Conservation (phyloP, 2,329 filamentous ascomycete species). For the Monosporascus sp. region DNA sequence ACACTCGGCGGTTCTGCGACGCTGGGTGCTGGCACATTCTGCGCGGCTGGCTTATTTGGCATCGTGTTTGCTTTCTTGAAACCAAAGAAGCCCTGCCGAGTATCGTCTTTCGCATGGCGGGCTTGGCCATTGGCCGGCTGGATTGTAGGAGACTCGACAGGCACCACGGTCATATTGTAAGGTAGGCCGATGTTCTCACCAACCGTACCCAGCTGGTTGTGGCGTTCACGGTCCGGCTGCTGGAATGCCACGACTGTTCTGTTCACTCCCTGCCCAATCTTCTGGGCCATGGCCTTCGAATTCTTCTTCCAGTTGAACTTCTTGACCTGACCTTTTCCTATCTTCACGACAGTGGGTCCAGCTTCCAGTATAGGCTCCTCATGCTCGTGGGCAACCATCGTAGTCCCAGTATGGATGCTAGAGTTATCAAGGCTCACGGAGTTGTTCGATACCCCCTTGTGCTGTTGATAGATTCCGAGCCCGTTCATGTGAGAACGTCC, state of each 20-base stretch:
- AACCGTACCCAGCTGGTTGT: slow-evolving; percentile 43
- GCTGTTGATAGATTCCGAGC: slow-evolving; percentile 52
- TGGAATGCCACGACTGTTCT: slow-evolving; percentile 77
- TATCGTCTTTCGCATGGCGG: slow-evolving; percentile 25
- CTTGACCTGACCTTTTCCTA: slow-evolving; percentile 87
- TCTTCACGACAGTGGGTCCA: slow-evolving; percentile 90
- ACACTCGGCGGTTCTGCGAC: slow-evolving; percentile 49
- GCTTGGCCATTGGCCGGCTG: slow-evolving; percentile 27
- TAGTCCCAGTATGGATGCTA: slow-evolving; percentile 53
- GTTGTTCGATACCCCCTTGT: slow-evolving; percentile 46
- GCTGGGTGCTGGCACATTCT: slow-evolving; percentile 33
- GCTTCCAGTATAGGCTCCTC: slow-evolving; percentile 65
- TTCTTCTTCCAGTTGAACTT: slow-evolving; percentile 99
- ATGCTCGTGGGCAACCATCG: slow-evolving; percentile 55
- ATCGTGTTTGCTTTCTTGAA: slow-evolving; percentile 47
- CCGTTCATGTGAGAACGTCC: slow-evolving; percentile 45
- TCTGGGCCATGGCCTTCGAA: slow-evolving; percentile 88
- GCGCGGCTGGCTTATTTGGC: slow-evolving; percentile 46
- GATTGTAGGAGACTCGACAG: slow-evolving; percentile 43
- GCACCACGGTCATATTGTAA: slow-evolving; percentile 62
- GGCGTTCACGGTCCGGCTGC: slow-evolving; percentile 52
- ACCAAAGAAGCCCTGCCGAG: slow-evolving; percentile 63
- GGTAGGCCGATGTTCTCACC: slow-evolving; percentile 64
- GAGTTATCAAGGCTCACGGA: slow-evolving; percentile 47
- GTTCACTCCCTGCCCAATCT: slow-evolving; percentile 90